Percentiles rank a stretch among this genome's conserved stretches.
Evolutionary conservation across 2,329 filamentous ascomycete species (phyloP).

Genomic region (Hirsutella minnesotensis): DNA sequence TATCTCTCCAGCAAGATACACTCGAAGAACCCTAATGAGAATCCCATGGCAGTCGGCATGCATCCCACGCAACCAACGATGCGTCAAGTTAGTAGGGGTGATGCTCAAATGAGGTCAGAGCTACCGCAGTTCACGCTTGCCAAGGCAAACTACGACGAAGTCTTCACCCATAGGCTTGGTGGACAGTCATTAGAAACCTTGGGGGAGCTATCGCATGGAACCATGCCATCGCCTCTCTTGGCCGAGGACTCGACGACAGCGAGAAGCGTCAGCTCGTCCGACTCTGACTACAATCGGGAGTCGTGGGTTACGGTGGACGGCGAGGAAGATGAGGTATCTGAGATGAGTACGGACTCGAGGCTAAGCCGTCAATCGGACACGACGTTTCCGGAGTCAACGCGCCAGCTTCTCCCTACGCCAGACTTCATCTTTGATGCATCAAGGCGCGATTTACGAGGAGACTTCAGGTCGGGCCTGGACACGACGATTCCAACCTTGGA

Average conservation of each 20-base stretch:
- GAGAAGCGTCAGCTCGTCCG: slow-evolving; percentile 9
- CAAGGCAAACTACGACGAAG: slow-evolving; percentile 10
- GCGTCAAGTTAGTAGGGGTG: slow-evolving; percentile 2
- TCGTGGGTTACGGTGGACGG: slow-evolving; percentile 25
- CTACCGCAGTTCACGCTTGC: too few relatives aligned
- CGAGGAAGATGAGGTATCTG: slow-evolving; percentile 10
- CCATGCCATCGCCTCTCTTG: slow-evolving; percentile 12
- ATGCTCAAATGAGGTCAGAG: too few relatives aligned
- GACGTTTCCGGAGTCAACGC: slow-evolving; percentile 17
- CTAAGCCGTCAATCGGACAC: slow-evolving; percentile 14
- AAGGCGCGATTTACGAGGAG: slow-evolving; percentile 4
- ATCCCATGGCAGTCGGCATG: slow-evolving; percentile 17
- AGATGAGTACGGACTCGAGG: slow-evolving; percentile 11
- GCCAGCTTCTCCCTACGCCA: slow-evolving; percentile 18
- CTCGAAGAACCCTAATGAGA: slow-evolving; percentile 16
- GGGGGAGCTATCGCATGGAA: slow-evolving; percentile 10
- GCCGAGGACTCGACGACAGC: slow-evolving; percentile 12
- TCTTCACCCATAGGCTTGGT: slow-evolving; percentile 11
- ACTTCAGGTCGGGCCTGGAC: slow-evolving; percentile 17
- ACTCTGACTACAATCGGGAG: slow-evolving; percentile 14
- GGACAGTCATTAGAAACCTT: slow-evolving; percentile 16
- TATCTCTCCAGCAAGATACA: slow-evolving; percentile 18
- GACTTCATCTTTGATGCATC: slow-evolving; percentile 14
- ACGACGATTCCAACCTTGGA: slow-evolving; percentile 16
- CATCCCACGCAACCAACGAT: slow-evolving; percentile 13